Evolutionary conservation across 1,284 basidiomycete species (phyloP).

Genomic region (Blastosporella zonata): DNA sequence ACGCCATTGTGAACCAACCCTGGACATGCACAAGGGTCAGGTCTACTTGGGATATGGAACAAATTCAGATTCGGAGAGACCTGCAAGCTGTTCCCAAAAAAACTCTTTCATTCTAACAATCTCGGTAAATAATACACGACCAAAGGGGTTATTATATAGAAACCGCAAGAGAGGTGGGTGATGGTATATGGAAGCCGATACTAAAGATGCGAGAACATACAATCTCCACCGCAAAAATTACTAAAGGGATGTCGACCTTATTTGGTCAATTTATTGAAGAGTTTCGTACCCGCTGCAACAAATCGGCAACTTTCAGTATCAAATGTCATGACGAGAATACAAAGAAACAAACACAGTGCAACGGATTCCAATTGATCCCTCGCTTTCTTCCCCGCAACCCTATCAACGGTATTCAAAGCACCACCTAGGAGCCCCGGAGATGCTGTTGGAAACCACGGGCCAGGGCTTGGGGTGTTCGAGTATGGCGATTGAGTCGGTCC

Average conservation of each 20-base stretch:
- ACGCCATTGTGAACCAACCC: neutral
- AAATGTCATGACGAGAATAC: slow-evolving; percentile 9
- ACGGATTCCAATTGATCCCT: slow-evolving; percentile 41
- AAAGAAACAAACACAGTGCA: slow-evolving; percentile 36
- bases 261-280: slow-evolving; percentile 41
- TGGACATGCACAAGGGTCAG: neutral
- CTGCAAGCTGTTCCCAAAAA: neutral
- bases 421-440: slow-evolving; percentile 31
- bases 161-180: no score
- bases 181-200: neutral
- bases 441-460: slow-evolving; percentile 24
- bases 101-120: no score
- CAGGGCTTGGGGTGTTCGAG: slow-evolving; percentile 19
- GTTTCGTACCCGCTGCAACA: slow-evolving; percentile 36
- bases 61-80: neutral
- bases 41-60: neutral
- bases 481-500: slow-evolving; percentile 23
- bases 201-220: neutral
- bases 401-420: slow-evolving; percentile 40
- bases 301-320: slow-evolving; percentile 4
- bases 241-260: slow-evolving; percentile 20
- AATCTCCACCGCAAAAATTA: neutral
- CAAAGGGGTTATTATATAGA: neutral
- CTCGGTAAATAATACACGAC: neutral
- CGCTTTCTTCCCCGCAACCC: slow-evolving; percentile 41